phyloP scores from a whole-genome alignment of 495 filamentous ascomycete species.

The Neurospora hispaniola region DNA sequence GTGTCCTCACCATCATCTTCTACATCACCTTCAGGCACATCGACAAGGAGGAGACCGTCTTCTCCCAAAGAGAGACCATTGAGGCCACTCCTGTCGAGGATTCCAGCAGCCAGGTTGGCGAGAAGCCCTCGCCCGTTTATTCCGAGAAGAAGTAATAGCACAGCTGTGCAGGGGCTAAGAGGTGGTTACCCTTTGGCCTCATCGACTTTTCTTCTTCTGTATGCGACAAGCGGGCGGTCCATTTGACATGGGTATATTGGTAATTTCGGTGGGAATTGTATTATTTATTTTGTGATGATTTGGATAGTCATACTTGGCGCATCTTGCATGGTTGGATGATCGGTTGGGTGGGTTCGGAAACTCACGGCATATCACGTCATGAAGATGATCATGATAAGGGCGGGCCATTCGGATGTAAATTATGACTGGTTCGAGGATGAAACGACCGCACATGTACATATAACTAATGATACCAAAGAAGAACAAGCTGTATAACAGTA shows the following conservation, averaged over 20 bases:
- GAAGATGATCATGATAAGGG: not conserved
- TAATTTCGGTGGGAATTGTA: not conserved
- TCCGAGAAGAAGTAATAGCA: not conserved
- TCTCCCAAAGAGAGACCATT: slow-evolving; percentile 7
- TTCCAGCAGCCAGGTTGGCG: not conserved
- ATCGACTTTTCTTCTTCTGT: not conserved
- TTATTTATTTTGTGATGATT: not conserved
- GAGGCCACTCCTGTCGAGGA: not conserved
- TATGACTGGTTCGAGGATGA: not conserved
- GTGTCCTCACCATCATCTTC: slow-evolving; percentile 33
- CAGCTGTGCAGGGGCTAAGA: not conserved
- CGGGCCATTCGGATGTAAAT: not conserved
- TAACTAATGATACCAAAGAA: not conserved
- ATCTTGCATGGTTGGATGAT: not conserved
- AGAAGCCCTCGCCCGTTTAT: not conserved
- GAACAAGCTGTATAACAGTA: not conserved
- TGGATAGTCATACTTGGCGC: not conserved
- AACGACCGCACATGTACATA: not conserved
- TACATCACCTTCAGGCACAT: slow-evolving; percentile 43
- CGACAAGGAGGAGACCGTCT: slow-evolving; percentile 33
- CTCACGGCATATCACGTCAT: not conserved
- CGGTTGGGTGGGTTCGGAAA: not conserved
- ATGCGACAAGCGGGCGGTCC: not conserved
- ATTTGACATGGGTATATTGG: not conserved
- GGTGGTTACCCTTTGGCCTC: not conserved